Conservation (phyloP, 345 rosid genomes). For the Rhodomyrtus tomentosa region DNA sequence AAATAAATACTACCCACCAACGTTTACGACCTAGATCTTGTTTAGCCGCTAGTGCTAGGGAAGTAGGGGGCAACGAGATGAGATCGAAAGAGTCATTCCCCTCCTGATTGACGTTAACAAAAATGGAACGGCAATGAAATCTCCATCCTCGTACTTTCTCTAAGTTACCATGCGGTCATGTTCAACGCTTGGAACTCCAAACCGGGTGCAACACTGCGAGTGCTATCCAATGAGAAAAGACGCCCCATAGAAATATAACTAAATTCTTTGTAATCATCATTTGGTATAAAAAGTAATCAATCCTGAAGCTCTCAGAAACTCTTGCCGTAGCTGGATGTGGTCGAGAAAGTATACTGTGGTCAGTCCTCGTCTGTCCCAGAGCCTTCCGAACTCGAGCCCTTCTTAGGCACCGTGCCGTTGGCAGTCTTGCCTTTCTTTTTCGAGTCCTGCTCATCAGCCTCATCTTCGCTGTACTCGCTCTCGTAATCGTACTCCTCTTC, state of each 20-base stretch:
- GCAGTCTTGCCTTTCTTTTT: constrained; percentile 47
- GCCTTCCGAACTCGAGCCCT: constrained; percentile 53
- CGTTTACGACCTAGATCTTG: background rate
- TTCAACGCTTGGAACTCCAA: too few species aligned
- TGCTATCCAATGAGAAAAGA: too few species aligned
- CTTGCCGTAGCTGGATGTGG: background rate
- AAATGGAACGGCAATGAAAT: background rate
- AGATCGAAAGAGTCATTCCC: background rate
- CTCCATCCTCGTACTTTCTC: background rate
- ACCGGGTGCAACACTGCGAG: too few species aligned
- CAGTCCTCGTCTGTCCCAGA: constrained; percentile 65
- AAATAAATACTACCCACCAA: too few species aligned
- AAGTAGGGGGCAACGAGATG: background rate
- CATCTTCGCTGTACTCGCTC: constrained; percentile 93
- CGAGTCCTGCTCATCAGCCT: constrained; percentile 53
- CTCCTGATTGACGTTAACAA: background rate
- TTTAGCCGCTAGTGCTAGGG: background rate
- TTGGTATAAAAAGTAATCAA: too few species aligned
- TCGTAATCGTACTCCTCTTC: constrained; percentile 89
- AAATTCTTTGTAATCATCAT: too few species aligned
- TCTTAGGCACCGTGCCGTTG: constrained; percentile 38
- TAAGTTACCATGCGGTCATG: background rate
- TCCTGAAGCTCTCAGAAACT: background rate
- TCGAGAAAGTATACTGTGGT: background rate
- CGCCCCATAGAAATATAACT: too few species aligned